A percentile compares a stretch with the other conserved stretches of the same genome.
These are phyloP conservation scores for Porcisia hertigi DNA, from an alignment of 208 protist genomes.

Conservation along the genomic window DNA sequence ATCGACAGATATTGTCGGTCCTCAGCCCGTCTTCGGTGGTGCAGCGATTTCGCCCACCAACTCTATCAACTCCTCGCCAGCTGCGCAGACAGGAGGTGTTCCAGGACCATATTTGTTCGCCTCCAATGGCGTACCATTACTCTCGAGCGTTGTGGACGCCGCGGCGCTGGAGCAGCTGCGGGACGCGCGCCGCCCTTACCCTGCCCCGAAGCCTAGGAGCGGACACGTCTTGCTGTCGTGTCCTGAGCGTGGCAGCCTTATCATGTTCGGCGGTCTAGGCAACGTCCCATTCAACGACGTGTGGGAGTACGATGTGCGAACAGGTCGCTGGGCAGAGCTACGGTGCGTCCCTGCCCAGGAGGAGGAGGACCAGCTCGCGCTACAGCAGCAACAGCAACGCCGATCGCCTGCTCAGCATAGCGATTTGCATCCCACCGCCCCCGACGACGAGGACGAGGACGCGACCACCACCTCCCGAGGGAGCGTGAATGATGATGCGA, in stretches of 20 bases:
- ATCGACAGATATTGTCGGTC: conserved; percentile 17
- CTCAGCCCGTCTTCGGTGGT: conserved; percentile 41
- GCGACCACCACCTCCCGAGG: neutral
- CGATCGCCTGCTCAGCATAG: neutral
- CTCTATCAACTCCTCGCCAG: neutral
- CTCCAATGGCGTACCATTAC: conserved; percentile 12
- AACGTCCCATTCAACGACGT: conserved; percentile 52
- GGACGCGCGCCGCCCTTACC: conserved; percentile 23
- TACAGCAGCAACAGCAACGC: neutral
- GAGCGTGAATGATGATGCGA: neutral
- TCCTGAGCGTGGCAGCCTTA: conserved; percentile 31
- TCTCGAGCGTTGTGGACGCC: conserved; percentile 12
- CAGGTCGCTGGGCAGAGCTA: conserved; percentile 46
- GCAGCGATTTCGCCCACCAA: neutral
- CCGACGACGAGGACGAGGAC: neutral
- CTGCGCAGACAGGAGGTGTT: neutral
- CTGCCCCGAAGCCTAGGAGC: conserved; percentile 44
- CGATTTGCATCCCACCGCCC: neutral
- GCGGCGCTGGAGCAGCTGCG: conserved; percentile 23
- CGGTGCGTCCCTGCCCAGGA: conserved; percentile 14
- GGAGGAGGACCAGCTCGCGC: neutral
- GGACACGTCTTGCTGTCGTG: conserved; percentile 57
- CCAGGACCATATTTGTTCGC: conserved; percentile 9
- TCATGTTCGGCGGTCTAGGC: conserved; percentile 60
- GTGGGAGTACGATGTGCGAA: conserved; percentile 50